Base-by-base conservation (phyloP, 345 rosid genomes). In the Citrus trifoliata region DNA sequence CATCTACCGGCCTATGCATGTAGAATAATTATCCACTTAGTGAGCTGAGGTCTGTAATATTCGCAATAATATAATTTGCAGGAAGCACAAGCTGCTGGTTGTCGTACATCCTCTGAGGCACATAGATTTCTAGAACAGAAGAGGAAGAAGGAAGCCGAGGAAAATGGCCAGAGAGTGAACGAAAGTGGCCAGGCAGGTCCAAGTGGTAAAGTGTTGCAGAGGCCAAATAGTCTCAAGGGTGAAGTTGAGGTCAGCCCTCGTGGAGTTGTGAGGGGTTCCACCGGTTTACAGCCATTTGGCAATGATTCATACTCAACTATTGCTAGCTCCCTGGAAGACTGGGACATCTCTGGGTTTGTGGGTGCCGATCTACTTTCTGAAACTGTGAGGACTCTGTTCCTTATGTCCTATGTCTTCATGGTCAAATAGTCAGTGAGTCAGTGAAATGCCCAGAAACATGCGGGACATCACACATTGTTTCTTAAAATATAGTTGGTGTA, bases 1-100 rank as follows among this genome's bases (percentile, higher is more conserved):
- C 28, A 22, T 22, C 71, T 66, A 8, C 46, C 10, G 9, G 38
- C 48, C 13, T 22, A 37, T 37, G 28, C 51, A 37, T 37, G 46
- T 67, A 53, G 21, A 53, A 18, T 53, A 18, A 53, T 18, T 35
- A 28, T 37, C 38, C 48, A 67, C 64, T 18, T 18, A 35, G 63
- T 46, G 16, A 46, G 1, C 51, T 46, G 14, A 46, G 51, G 51
- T 46, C 51, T 4, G 14, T 46, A 16, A 46, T 12, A 46, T 46
- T 46, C 5, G 18, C 51, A 13, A 46, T 46, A 12, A 63, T 53
- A 70, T 63, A 60, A 55, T 42, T 18, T 82, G 82, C 91, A 96
- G 99, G 97, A 90, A 82, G 99, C 98, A 80, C 92, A 91, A 78
- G 88, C 89, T 79, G 90, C 93, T 82, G 95, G 97, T 78, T 93